phyloP scores from a whole-genome alignment of 2,329 filamentous ascomycete species.

The Fusarium globosum region DNA sequence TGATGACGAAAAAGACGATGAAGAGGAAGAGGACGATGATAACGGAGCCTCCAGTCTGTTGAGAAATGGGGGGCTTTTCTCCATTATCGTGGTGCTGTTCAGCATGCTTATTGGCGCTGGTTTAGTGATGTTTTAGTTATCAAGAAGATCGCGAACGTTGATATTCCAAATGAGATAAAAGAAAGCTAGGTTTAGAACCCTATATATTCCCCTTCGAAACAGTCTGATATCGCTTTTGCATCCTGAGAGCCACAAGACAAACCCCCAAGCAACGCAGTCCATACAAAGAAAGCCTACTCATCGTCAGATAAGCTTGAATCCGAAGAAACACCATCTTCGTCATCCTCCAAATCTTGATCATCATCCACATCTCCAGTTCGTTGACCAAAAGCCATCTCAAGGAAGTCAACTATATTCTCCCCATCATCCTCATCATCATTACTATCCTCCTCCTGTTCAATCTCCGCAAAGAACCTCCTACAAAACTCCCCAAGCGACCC shows the following conservation, averaged over 20 bases:
- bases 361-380: background rate
- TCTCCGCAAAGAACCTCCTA: background rate
- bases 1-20: too few relatives aligned
- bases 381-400: background rate
- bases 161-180: too few relatives aligned
- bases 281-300: accelerated
- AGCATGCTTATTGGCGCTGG: slow-evolving; percentile 28
- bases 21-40: too few relatives aligned
- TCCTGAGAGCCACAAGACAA: accelerated
- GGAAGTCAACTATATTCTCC: background rate
- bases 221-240: accelerated
- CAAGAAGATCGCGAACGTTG: accelerated
- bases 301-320: background rate
- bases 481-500: background rate
- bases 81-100: background rate
- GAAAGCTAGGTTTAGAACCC: background rate
- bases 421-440: background rate
- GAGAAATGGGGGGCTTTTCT: background rate
- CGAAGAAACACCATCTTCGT: background rate
- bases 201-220: accelerated
- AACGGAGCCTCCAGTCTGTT: too few relatives aligned
- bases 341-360: too few relatives aligned
- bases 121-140: slow-evolving; percentile 9
- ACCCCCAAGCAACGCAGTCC: accelerated
- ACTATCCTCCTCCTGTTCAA: background rate